phyloP scores from a whole-genome alignment of 1,284 basidiomycete species.

The Cystobasidium pallidum region DNA sequence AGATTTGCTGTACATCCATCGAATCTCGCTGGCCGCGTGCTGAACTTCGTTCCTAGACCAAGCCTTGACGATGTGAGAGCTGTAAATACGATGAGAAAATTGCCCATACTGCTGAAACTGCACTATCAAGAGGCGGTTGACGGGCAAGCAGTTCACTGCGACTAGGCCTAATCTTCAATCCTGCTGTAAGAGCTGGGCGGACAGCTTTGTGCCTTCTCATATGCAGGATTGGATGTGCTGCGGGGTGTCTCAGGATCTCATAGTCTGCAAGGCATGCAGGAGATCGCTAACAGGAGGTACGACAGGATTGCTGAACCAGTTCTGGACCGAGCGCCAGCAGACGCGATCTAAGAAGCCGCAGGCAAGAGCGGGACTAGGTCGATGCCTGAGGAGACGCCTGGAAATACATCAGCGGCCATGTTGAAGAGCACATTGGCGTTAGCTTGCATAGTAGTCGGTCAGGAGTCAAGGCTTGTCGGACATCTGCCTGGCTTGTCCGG shows the following conservation, averaged over 20 bases:
- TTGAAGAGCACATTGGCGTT: too few relatives aligned
- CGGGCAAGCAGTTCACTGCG: conserved; percentile 13
- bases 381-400: background rate
- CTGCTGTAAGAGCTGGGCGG: conserved; percentile 5
- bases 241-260: background rate
- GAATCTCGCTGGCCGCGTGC: too few relatives aligned
- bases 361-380: background rate
- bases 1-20: too few relatives aligned
- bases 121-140: conserved; percentile 15
- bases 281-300: background rate
- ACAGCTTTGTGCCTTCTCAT: background rate
- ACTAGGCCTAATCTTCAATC: background rate
- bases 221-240: conserved; percentile 9
- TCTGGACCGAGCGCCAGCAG: conserved; percentile 5
- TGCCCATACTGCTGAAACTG: too few relatives aligned
- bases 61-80: too few relatives aligned
- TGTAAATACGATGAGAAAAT: too few relatives aligned
- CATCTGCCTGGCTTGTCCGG: too few relatives aligned
- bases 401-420: background rate
- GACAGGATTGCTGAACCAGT: conserved; percentile 13
- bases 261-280: conserved; percentile 11
- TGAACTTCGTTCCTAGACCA: too few relatives aligned
- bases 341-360: background rate
- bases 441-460: too few relatives aligned
- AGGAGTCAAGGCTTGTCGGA: too few relatives aligned